These are phyloP conservation scores for Gastrodia elata DNA, from an alignment of 106 monocot genomes.

Conservation along the genomic window DNA sequence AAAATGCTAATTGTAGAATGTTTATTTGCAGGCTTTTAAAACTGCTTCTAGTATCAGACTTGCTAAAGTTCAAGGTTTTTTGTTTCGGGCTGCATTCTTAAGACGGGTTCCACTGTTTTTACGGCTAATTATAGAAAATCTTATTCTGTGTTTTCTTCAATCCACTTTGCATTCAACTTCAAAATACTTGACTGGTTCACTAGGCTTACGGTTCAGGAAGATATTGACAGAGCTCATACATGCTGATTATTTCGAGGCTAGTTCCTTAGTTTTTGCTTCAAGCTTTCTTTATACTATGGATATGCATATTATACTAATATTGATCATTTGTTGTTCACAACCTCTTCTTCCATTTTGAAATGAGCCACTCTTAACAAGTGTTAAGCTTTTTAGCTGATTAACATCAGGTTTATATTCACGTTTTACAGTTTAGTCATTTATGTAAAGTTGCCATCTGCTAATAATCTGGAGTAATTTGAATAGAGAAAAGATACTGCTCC, in stretches of 20 bases:
- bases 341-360: neutral
- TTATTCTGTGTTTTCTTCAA: conserved; percentile 81
- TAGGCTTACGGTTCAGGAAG: conserved; percentile 79
- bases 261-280: conserved; percentile 1
- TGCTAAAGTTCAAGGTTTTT: conserved; percentile 92
- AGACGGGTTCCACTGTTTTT: conserved; percentile 66
- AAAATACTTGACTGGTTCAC: conserved; percentile 80
- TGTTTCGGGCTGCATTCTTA: conserved; percentile 92
- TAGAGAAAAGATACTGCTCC: neutral
- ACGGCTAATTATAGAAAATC: conserved; percentile 78
- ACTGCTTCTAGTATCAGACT: conserved; percentile 82
- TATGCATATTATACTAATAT: neutral
- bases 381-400: neutral
- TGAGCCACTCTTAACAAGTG: neutral
- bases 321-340: neutral
- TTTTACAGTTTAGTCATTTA: neutral
- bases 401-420: neutral
- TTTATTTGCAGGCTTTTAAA: conserved; percentile 48
- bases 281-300: neutral
- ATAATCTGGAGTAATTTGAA: neutral
- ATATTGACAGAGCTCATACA: conserved; percentile 89
- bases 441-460: neutral
- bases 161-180: conserved; percentile 80
- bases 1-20: conserved; percentile 1
- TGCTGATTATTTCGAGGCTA: conserved; percentile 91